Percentiles rank a stretch among this genome's conserved stretches.
Evolutionary conservation across 2,329 filamentous ascomycete species (phyloP).

Genomic region (Venturiaceae sp.): DNA sequence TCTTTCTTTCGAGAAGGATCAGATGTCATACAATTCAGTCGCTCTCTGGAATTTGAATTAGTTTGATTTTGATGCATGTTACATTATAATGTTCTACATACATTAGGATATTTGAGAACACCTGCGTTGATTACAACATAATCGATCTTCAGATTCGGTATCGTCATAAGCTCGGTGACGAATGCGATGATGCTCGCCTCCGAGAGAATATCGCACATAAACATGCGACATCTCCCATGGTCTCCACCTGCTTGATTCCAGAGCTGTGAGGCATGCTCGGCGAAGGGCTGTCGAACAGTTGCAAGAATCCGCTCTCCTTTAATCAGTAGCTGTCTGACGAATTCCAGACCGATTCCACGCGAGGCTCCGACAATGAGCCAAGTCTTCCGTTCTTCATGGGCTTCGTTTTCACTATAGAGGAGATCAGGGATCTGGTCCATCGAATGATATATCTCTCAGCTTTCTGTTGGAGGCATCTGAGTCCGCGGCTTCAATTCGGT

Average conservation of each 20-base stretch:
- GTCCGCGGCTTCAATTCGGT: neutral
- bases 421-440: constrained; percentile 34
- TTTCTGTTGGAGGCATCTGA: neutral
- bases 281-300: constrained; percentile 29
- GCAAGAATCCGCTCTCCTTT: constrained; percentile 41
- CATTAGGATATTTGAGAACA: constrained; percentile 46
- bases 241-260: constrained; percentile 31
- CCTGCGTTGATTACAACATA: constrained; percentile 49
- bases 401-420: constrained; percentile 23
- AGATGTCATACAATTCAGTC: constrained; percentile 34
- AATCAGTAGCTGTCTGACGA: constrained; percentile 38
- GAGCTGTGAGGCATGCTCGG: constrained; percentile 12
- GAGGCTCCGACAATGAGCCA: constrained; percentile 38
- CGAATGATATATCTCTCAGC: neutral
- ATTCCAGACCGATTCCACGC: constrained; percentile 42
- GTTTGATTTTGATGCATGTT: constrained; percentile 9
- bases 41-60: constrained; percentile 30
- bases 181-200: constrained; percentile 42
- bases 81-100: constrained; percentile 21
- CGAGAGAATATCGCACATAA: constrained; percentile 43
- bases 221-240: constrained; percentile 36
- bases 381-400: constrained; percentile 12
- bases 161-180: constrained; percentile 27
- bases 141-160: constrained; percentile 37
- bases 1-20: neutral